Conservation (phyloP, 257 asterid species). For the Rauvolfia tetraphylla region DNA sequence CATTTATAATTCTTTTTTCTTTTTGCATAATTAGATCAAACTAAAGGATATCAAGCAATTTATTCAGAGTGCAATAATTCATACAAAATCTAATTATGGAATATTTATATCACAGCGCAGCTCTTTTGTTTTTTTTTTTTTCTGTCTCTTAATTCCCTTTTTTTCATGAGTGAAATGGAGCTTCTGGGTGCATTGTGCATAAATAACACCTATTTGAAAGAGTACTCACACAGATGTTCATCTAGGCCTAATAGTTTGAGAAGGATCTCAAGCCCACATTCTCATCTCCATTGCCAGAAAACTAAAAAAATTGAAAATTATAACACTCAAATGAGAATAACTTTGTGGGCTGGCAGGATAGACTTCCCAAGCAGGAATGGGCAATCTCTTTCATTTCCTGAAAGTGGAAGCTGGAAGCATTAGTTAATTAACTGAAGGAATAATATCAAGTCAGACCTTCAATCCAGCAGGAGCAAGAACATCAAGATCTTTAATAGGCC, state of each 20-base stretch:
- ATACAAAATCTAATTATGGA: background rate
- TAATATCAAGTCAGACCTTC: constrained; percentile 46
- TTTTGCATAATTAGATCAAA: background rate
- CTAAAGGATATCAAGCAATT: background rate
- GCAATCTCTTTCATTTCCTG: background rate
- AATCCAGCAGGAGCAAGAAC: constrained; percentile 73
- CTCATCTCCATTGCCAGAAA: background rate
- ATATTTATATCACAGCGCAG: background rate
- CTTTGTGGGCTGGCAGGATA: background rate
- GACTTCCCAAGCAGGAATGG: background rate
- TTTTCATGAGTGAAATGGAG: background rate
- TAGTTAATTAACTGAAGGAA: background rate
- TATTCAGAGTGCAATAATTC: background rate
- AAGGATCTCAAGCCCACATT: background rate
- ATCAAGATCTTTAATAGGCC: constrained; percentile 77
- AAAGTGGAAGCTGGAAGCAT: constrained; percentile 3
- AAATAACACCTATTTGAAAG: background rate
- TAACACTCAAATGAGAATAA: background rate
- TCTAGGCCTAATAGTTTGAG: background rate
- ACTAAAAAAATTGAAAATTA: background rate
- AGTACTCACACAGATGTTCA: background rate
- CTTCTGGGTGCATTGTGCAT: background rate
- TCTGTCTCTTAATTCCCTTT: background rate
- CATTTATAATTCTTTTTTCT: background rate
- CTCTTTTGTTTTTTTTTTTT: background rate